Percentiles rank a stretch among this genome's conserved stretches.
Conservation (phyloP, 2,329 filamentous ascomycete species). For the Hypoxylon sp. region DNA sequence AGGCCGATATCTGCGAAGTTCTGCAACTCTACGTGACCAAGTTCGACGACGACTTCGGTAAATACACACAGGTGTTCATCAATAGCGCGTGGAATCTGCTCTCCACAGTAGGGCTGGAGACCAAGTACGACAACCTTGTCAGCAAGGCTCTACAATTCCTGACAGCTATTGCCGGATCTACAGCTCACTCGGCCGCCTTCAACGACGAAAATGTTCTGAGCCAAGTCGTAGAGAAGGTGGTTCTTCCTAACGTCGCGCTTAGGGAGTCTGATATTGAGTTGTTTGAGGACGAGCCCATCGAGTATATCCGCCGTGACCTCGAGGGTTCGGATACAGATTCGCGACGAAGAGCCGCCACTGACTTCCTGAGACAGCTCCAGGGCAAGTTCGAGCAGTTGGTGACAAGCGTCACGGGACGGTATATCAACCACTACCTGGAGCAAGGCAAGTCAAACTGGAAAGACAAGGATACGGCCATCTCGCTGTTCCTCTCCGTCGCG, state of each 20-base stretch:
- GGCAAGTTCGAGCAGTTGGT: slow-evolving; percentile 87
- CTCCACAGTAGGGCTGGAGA: slow-evolving; percentile 84
- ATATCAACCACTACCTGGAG: slow-evolving; percentile 85
- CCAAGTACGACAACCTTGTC: slow-evolving; percentile 92
- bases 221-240: slow-evolving; percentile 94
- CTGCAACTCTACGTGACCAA: slow-evolving; percentile 92
- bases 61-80: slow-evolving; percentile 83
- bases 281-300: slow-evolving; percentile 98
- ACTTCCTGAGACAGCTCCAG: slow-evolving; percentile 89
- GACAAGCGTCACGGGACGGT: slow-evolving; percentile 84
- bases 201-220: slow-evolving; percentile 80
- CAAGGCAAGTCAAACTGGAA: slow-evolving; percentile 90
- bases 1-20: slow-evolving; percentile 91
- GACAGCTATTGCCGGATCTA: slow-evolving; percentile 83
- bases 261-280: slow-evolving; percentile 94
- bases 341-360: slow-evolving; percentile 87
- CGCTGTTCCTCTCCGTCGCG: slow-evolving; percentile 92
- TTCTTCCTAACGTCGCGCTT: slow-evolving; percentile 89
- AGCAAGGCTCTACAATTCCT: slow-evolving; percentile 95
- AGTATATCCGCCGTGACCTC: slow-evolving; percentile 93
- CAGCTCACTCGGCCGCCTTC: slow-evolving; percentile 83
- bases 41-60: slow-evolving; percentile 91
- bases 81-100: slow-evolving; percentile 90
- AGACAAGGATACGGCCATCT: slow-evolving; percentile 97
- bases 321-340: slow-evolving; percentile 98